These are phyloP conservation scores for Beta lomatogona DNA, from an alignment of 179 eudicot species.

Conservation along the genomic window DNA sequence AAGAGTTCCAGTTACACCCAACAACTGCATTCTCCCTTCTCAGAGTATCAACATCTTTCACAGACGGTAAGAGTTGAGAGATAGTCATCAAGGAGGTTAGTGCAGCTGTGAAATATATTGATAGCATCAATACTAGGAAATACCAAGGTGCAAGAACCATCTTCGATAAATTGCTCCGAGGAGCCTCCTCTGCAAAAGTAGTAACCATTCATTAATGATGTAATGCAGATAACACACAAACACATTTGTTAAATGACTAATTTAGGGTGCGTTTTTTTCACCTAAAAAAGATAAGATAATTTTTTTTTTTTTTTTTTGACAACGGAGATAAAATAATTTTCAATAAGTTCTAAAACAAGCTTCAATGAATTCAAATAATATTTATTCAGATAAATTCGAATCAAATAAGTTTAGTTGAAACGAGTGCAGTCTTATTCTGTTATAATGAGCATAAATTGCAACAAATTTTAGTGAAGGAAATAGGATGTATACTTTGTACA, in stretches of 20 bases:
- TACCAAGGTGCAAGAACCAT: constrained; percentile 45
- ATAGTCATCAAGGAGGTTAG: constrained; percentile 49
- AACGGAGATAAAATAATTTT: too few species aligned
- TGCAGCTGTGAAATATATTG: constrained; percentile 44
- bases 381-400: too few species aligned
- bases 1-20: constrained; percentile 46
- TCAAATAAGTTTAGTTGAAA: too few species aligned
- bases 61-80: constrained; percentile 36
- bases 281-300: neutral
- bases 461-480: neutral
- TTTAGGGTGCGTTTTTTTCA: neutral
- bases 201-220: neutral
- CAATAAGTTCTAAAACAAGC: too few species aligned
- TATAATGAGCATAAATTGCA: neutral
- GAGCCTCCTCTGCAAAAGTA: constrained; percentile 34
- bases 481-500: constrained; percentile 36
- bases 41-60: constrained; percentile 36
- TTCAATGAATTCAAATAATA: too few species aligned
- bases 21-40: constrained; percentile 38
- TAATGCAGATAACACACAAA: neutral
- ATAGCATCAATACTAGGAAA: constrained; percentile 35
- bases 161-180: constrained; percentile 39
- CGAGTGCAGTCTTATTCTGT: too few species aligned
- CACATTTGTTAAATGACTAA: neutral
- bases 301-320: too few species aligned